Conservation (phyloP, 2,329 filamentous ascomycete genomes). For the Onygena corvina region DNA sequence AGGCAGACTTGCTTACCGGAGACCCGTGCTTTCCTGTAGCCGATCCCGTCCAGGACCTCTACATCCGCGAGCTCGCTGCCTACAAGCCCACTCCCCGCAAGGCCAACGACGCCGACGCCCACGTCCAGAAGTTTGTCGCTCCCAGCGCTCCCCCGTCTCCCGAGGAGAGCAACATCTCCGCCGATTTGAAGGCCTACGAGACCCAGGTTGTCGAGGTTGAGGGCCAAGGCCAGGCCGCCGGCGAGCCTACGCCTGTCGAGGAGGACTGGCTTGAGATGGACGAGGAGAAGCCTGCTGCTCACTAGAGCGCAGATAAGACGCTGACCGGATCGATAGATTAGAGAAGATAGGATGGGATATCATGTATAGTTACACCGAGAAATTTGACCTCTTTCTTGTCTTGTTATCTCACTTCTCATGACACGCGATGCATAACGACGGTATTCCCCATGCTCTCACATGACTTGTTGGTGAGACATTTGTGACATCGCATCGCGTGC, state of each 20-base stretch:
- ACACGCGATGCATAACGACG: background rate
- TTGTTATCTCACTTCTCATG: background rate
- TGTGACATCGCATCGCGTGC: too few relatives aligned
- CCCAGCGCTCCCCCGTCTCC: conserved; percentile 77
- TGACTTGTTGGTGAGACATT: too few relatives aligned
- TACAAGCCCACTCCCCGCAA: conserved; percentile 84
- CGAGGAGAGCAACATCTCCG: conserved; percentile 86
- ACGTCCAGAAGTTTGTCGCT: conserved; percentile 74
- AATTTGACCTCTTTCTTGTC: background rate
- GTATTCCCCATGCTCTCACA: too few relatives aligned
- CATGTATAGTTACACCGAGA: conserved; percentile 13
- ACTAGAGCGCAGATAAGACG: conserved; percentile 23
- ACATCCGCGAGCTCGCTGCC: conserved; percentile 87
- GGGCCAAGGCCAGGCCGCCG: conserved; percentile 50
- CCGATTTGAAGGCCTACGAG: conserved; percentile 89
- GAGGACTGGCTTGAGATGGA: conserved; percentile 77
- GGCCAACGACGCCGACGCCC: conserved; percentile 73
- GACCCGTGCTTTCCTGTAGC: conserved; percentile 42
- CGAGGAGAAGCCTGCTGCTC: conserved; percentile 39
- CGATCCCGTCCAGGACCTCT: conserved; percentile 95
- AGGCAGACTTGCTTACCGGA: background rate
- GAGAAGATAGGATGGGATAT: conserved; percentile 8
- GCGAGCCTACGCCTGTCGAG: conserved; percentile 49
- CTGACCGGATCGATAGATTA: conserved; percentile 5
- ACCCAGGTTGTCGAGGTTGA: conserved; percentile 87